Base-by-base conservation (phyloP, 2,329 filamentous ascomycete species). In the Clonostachys sp. region DNA sequence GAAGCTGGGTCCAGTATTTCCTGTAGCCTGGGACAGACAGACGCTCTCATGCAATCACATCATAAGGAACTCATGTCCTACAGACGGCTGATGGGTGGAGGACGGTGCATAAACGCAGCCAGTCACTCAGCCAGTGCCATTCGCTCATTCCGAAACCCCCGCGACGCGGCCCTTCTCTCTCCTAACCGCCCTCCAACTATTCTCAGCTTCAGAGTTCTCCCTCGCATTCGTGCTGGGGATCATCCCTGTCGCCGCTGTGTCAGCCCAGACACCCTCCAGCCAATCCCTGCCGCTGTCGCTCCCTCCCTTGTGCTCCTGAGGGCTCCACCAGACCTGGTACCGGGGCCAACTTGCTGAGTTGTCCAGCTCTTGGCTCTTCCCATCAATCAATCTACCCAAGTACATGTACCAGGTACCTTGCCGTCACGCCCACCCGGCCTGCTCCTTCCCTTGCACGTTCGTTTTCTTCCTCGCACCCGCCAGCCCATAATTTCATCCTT, bases 191-290 rank as follows among this genome's bases (percentile, higher is more conserved):
- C 24, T 30, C 24, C 24, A 30, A 10, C 24, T 30, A 30, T 30
- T 30, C 24, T 30, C 24, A 30, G 24, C 24, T 30, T 30, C 24
- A 9, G 24, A 30, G 24, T 30, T 44, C 43, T 44, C 47, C 47
- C 47, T 49, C 47, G 47, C 47, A 49, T 46, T 38, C 12, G 34
- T 18, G 24, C 38, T 41, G n/a, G n/a, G 35, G 24, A 36, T 41
- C 36, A 46, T 40, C 50, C 50, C 45, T 48, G 50, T 46, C 36
- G 16, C 34, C 39, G 51, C 59, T 55, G 61, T 64, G 60, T 63
- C 61, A 64, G 59, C 59, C 59, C 51, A 55, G 59, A 50, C 55
- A 43, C 51, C 51, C 54, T 51, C 50, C 51, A 54, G 48, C 61
- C 62, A 64, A 64, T 64, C 62, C 58, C 54, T 55, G 56, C 38